Base-by-base conservation (phyloP, 306 rosid genomes). In the Trifolium repens region DNA sequence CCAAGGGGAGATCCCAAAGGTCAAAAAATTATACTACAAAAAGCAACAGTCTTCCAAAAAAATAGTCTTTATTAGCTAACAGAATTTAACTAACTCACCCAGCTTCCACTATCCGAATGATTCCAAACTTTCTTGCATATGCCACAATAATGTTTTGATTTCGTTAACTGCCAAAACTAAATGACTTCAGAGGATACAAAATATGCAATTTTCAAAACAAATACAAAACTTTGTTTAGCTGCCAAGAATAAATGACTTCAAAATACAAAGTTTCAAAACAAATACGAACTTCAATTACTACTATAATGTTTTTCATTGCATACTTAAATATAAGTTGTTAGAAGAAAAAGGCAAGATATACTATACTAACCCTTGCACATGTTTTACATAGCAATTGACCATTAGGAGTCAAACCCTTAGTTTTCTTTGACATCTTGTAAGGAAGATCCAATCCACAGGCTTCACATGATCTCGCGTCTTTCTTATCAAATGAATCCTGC, bases 31-130 rank as follows among this genome's bases (percentile, higher is more conserved):
- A 69, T 22, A 73, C 47, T 37, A 68, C 62, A 84, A 69, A 84
- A 68, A 69, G 65, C 65, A 15, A n/a, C 16, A 64, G 71, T 54
- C 47, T 57, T 71, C 46, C 58, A 76, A 67, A 79, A 7, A 47
- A 47, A 61, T 17, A 40, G 59, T 44, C 58, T 72, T 42, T 60
- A 73, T 66, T 69, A 42, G 47, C 63, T 75, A 69, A 75, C 32
- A 34, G 67, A 69, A 19, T 40, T 64, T 54, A 75, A 78, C 75
- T 81, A 75, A 79, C 99, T 88, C 82, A 96, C 99, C 99, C 99
- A 96, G 79, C 96, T 90, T 80, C 98, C 98, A 87, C 97, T 92
- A 55, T 96, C 99, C 1, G 96, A 87, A 84, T 92, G 96, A 83
- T 91, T 90, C 94, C 87, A 92, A 74, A 91, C 87, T 84, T 89